Evolutionary conservation across 768 basidiomycete species (phyloP), one percentile per base, ranked within the genome.

Genomic region (Tylopilus cervinicoccineus): DNA sequence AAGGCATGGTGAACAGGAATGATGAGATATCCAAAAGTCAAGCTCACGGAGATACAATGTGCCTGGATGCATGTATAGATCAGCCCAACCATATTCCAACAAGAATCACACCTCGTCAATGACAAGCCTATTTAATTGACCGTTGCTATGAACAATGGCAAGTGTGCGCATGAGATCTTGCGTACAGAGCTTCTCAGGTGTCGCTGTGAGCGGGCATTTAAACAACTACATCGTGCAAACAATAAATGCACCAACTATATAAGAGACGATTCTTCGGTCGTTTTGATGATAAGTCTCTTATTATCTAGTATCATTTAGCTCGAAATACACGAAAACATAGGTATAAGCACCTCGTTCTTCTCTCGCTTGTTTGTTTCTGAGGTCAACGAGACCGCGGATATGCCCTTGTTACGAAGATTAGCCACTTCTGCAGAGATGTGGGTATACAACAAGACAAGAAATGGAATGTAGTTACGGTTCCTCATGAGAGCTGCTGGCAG

Each of bases 21-120:
- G 32, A 24, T 4, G 1, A 33, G 9, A 36, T 9, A 22, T 26
- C 19, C 6, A 5, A 13, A 33, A 20, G 12, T 34, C 26, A n/a
- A 33, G 52, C 74, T 56, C 53, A 86, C 87, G 17, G 88, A 89
- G 54, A 91, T 88, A 55, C 89, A 89, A 63, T 91, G 88, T 2
- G 88, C 89, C 86, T 87, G 29, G 24, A 19, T 10, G 4, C n/a
- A 17, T 28, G 14, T 47, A 38, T 28, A 45, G 14, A n/a, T 53
- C 24, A 56, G 28, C 43, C 28, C 31, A 10, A 46, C 46, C 32
- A 20, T n/a, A 17, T 19, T 17, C 43, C 10, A 17, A 19, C 46
- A 43, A 54, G 45, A 45, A 20, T 58, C 65, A 40, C 49, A 85
- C 87, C 76, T 93, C 90, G 47, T 93, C 90, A 3, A 93, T 76